Evolutionary conservation across 169 alveolate species (phyloP).

Genomic region (Plasmodium fragile): DNA sequence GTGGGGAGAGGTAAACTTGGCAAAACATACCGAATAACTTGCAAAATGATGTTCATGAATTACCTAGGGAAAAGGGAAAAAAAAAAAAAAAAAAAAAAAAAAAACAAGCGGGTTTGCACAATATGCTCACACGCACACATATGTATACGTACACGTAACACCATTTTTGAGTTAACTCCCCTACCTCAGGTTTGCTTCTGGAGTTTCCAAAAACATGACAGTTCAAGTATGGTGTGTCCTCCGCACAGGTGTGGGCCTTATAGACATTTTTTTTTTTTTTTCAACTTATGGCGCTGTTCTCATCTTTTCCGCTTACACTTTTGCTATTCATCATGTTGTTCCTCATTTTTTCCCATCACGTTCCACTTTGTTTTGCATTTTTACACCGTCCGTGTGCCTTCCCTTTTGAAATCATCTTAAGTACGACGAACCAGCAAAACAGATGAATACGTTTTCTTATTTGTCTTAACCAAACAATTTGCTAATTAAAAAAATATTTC

Average conservation of each 20-base stretch:
- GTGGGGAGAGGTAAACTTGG: background rate
- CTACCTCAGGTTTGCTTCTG: background rate
- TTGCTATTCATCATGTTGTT: background rate
- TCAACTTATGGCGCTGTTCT: background rate
- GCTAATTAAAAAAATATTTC: background rate
- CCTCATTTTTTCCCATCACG: background rate
- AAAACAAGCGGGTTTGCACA: background rate
- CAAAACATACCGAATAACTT: background rate
- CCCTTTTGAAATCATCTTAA: background rate
- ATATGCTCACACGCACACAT: background rate
- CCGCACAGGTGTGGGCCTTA: background rate
- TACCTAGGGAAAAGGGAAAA: background rate
- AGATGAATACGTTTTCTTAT: background rate
- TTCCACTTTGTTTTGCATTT: constrained; percentile 3
- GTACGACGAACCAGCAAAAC: background rate
- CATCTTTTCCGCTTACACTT: background rate
- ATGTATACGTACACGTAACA: background rate
- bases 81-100: constrained; percentile 3
- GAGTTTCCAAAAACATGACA: background rate
- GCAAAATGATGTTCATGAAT: background rate
- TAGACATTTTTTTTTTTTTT: background rate
- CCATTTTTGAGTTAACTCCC: background rate
- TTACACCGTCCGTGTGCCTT: background rate
- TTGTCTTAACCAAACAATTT: background rate
- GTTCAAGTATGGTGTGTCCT: background rate